Evolutionary conservation across 768 basidiomycete genomes (phyloP).

Genomic region (Podaxis sp.): DNA sequence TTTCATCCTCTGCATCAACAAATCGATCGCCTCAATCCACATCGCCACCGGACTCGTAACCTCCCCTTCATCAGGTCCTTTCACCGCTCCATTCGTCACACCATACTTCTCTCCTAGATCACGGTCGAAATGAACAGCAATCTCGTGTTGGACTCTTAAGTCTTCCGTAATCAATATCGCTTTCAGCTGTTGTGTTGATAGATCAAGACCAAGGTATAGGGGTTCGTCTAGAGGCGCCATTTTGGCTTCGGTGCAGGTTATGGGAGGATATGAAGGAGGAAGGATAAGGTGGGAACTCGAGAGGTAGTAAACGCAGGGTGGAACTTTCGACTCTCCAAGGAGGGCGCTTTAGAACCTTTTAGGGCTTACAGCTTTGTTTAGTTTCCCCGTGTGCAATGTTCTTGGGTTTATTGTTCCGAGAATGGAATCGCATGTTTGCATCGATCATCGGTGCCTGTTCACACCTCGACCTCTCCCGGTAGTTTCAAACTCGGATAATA

Average conservation of each 20-base stretch:
- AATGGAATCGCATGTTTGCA: not conserved
- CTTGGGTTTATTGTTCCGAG: not conserved
- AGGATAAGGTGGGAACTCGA: not conserved
- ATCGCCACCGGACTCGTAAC: constrained; percentile 80
- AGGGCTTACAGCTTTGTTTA: too few relatives aligned
- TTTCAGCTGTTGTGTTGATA: constrained; percentile 86
- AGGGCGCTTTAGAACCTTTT: too few relatives aligned
- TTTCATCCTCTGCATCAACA: constrained; percentile 65
- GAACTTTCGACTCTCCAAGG: too few relatives aligned
- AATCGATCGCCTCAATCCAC: constrained; percentile 86
- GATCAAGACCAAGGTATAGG: constrained; percentile 78
- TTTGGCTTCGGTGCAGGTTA: not conserved
- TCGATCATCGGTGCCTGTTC: not conserved
- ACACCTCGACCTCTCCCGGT: not conserved
- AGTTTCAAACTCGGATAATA: not conserved
- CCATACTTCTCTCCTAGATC: constrained; percentile 67
- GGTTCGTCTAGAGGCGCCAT: constrained; percentile 17
- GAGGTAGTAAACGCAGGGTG: not conserved
- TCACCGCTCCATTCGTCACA: constrained; percentile 65
- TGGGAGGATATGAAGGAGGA: not conserved
- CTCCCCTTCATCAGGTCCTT: constrained; percentile 65
- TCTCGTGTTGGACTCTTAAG: constrained; percentile 61
- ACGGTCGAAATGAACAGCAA: constrained; percentile 75
- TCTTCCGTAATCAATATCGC: constrained; percentile 65
- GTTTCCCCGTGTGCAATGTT: not conserved